Conservation (phyloP, 169 alveolate genomes). For the Condylostoma magnum region DNA sequence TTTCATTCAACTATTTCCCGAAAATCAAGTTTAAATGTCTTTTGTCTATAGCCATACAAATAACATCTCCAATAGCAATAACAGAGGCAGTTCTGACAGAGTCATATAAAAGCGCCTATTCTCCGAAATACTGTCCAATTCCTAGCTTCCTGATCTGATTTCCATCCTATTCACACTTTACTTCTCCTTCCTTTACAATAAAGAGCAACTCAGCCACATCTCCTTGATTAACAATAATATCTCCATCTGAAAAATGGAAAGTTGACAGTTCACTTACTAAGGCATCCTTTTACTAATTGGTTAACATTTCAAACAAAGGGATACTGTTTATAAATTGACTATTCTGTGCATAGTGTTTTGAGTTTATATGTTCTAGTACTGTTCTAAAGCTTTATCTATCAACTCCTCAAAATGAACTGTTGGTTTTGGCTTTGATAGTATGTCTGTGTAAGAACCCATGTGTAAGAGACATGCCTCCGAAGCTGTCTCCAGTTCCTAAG, state of each 20-base stretch:
- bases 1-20: background rate
- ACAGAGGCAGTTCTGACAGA: slow-evolving; percentile 41
- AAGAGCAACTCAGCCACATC: slow-evolving; percentile 52
- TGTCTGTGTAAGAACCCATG: slow-evolving; percentile 41
- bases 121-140: slow-evolving; percentile 61
- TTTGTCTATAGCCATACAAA: background rate
- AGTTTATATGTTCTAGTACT: slow-evolving; percentile 43
- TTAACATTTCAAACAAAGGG: slow-evolving; percentile 45
- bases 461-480: slow-evolving; percentile 49
- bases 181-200: slow-evolving; percentile 62
- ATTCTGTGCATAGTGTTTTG: slow-evolving; percentile 51
- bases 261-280: slow-evolving; percentile 40
- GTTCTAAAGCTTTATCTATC: slow-evolving; percentile 45
- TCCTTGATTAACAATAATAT: slow-evolving; percentile 56
- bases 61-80: background rate
- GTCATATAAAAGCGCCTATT: slow-evolving; percentile 46
- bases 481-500: slow-evolving; percentile 64
- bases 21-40: background rate
- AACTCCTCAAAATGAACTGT: slow-evolving; percentile 36
- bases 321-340: slow-evolving; percentile 55
- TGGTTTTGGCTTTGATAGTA: slow-evolving; percentile 26
- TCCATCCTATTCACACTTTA: slow-evolving; percentile 39
- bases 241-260: slow-evolving; percentile 38
- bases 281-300: slow-evolving; percentile 42
- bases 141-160: slow-evolving; percentile 39